Base-by-base conservation (phyloP, 2,329 filamentous ascomycete species). In the Penicillium sp. region DNA sequence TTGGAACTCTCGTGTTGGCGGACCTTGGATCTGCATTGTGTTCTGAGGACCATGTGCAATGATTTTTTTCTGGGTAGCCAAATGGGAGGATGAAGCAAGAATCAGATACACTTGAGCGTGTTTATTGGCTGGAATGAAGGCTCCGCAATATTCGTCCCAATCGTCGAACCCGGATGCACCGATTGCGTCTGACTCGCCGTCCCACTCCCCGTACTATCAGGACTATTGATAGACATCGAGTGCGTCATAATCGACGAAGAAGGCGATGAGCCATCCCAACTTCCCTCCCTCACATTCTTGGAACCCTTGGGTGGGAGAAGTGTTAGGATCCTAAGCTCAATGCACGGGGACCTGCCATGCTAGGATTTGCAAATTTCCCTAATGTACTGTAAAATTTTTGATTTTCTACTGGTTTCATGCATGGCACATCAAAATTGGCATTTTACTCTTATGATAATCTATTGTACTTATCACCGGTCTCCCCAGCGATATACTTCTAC, bases 201-300 rank as follows among this genome's bases (percentile, higher is more conserved):
- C 15, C n/a, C 33, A 54, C 62, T 66, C 15, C 59, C 59, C 18
- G 61, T 65, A 45, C 63, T 66, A 51, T 57, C 61, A 4, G 63
- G 63, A 49, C 63, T 66, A 18, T 57, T 61, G 9, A 66, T 54
- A 25, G 56, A 58, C 37, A 43, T 35, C 2, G 63, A 62, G 14
- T 51, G 51, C 15, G 62, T 61, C 54, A 53, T 60, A 0, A 58
- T 26, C 5, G 62, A 49, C 11, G 63, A 66, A 18, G 55, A 57
- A 7, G 63, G 61, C 14, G 63, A 66, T 2, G 60, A 63, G 18
- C 51, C 62, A 9, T 57, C 33, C 62, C 60, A 62, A 25, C 57
- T 65, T 5, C 49, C 56, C 9, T 56, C 60, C 2, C 26, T 29
- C 37, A 26, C 31, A 47, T 48, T 48, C 12, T 15, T 48, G 7